phyloP scores from a whole-genome alignment of 208 protist genomes.

The Crithidia bombi region DNA sequence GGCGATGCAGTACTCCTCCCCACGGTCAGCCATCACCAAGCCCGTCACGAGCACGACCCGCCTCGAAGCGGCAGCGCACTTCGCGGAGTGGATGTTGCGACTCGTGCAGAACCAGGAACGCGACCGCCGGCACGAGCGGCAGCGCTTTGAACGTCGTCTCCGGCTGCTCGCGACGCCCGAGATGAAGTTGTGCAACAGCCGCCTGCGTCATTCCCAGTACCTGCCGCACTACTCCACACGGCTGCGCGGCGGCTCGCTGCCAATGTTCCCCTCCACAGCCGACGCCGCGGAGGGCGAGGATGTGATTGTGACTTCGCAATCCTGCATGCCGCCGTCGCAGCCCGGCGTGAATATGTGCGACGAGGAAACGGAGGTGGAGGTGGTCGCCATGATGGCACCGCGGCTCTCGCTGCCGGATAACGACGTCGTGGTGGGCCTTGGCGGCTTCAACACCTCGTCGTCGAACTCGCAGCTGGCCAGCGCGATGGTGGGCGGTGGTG shows the following conservation, averaged over 20 bases:
- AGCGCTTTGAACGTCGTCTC: slow-evolving; percentile 18
- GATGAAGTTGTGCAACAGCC: slow-evolving; percentile 1
- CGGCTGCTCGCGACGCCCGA: slow-evolving; percentile 10
- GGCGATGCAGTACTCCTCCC: slow-evolving; percentile 7
- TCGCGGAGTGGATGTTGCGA: slow-evolving; percentile 58
- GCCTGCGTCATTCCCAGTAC: slow-evolving; percentile 23
- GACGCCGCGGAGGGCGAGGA: slow-evolving; percentile 15
- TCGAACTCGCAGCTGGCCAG: background rate
- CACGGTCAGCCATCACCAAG: slow-evolving; percentile 4
- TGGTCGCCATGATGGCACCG: slow-evolving; percentile 6
- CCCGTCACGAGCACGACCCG: slow-evolving; percentile 26
- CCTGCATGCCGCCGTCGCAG: background rate
- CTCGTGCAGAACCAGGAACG: slow-evolving; percentile 46
- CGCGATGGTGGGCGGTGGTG: background rate
- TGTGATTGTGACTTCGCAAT: slow-evolving; percentile 13
- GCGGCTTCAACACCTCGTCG: background rate
- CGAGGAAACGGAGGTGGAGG: slow-evolving; percentile 1
- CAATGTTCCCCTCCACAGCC: slow-evolving; percentile 10
- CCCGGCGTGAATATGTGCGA: background rate
- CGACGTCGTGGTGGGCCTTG: background rate
- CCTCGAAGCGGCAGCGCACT: slow-evolving; percentile 47
- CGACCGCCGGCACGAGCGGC: slow-evolving; percentile 36
- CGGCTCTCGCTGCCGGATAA: slow-evolving; percentile 8
- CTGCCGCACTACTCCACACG: slow-evolving; percentile 24
- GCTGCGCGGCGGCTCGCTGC: slow-evolving; percentile 16